Base-by-base conservation (phyloP, 345 rosid species). In the Gossypium arboreum region DNA sequence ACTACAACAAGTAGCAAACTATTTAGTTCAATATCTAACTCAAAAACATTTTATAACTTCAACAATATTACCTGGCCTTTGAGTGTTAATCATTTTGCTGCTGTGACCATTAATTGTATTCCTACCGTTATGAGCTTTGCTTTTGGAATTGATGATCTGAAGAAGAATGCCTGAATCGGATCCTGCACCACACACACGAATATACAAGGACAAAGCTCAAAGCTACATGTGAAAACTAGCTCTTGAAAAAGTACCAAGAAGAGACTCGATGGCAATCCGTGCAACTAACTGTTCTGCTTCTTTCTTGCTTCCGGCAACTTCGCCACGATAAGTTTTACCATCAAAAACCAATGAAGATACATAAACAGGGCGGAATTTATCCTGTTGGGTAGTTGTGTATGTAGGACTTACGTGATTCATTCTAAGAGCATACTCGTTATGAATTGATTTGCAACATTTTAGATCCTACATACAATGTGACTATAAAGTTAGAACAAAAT, bases 211-310 rank as follows among this genome's bases (percentile, higher is more conserved):
- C 39, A 59, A 56, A 59, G 3, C 15, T 69, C 0, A 69, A 9
- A 25, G 52, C 44, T 44, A 24, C 24, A 45, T 11, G 16, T 51
- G 29, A 20, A 69, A 13, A 1, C 44, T 69, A 27, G 59, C 12
- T 2, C 29, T 50, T 16, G 48, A 3, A 44, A 62, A 56, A 16
- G 41, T 77, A 82, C 82, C 78, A 18, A 75, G 75, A 57, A 79
- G 77, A 67, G 81, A 67, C 25, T 22, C 66, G 48, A 82, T 73
- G 7, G 69, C 75, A 24, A 13, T 63, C 3, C 39, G 54, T 41
- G 79, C 79, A 9, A 71, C 9, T 16, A 78, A 54, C 44, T 81
- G 77, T 41, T 81, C 81, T 18, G 81, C 81, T 52, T 68, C 78
- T 68, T 72, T 75, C 75, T 68, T 78, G 75, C 77, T 75, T 73